Evolutionary conservation across 768 basidiomycete genomes (phyloP).

Genomic region (Termitomyces sp.): DNA sequence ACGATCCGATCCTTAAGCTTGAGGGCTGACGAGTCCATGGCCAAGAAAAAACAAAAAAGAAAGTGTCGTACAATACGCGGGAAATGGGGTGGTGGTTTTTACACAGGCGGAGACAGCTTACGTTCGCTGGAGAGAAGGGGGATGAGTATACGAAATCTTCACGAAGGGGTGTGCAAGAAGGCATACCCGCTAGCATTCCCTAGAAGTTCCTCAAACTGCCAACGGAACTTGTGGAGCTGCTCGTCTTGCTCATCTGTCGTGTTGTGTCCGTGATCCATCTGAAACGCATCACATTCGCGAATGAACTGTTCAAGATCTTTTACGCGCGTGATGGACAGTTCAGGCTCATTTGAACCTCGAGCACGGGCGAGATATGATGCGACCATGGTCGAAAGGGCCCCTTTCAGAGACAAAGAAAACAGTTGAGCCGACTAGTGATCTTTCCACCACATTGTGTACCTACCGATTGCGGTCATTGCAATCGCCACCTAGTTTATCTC

Average conservation of each 20-base stretch:
- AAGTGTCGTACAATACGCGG: not conserved
- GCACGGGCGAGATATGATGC: slow-evolving; percentile 72
- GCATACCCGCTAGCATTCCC: slow-evolving; percentile 38
- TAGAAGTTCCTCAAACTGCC: slow-evolving; percentile 43
- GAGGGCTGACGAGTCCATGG: not conserved
- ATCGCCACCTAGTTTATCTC: slow-evolving; percentile 27
- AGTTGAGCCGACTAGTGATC: not conserved
- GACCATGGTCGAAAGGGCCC: slow-evolving; percentile 63
- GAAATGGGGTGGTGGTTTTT: not conserved
- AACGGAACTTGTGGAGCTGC: slow-evolving; percentile 32
- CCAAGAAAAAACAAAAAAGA: no score
- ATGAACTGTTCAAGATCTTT: slow-evolving; percentile 68
- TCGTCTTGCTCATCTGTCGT: slow-evolving; percentile 32
- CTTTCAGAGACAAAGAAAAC: slow-evolving; percentile 22
- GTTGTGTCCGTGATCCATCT: slow-evolving; percentile 52
- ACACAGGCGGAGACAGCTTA: slow-evolving; percentile 13
- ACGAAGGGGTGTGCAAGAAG: not conserved
- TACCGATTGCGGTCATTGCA: slow-evolving; percentile 36
- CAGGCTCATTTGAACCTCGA: slow-evolving; percentile 72
- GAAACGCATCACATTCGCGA: slow-evolving; percentile 56
- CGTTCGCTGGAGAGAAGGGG: slow-evolving; percentile 13
- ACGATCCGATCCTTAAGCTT: not conserved
- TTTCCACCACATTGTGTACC: slow-evolving; percentile 1
- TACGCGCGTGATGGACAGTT: slow-evolving; percentile 49
- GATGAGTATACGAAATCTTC: not conserved